phyloP scores from a whole-genome alignment of 148 eudicot genomes.

The Polygonum aviculare region DNA sequence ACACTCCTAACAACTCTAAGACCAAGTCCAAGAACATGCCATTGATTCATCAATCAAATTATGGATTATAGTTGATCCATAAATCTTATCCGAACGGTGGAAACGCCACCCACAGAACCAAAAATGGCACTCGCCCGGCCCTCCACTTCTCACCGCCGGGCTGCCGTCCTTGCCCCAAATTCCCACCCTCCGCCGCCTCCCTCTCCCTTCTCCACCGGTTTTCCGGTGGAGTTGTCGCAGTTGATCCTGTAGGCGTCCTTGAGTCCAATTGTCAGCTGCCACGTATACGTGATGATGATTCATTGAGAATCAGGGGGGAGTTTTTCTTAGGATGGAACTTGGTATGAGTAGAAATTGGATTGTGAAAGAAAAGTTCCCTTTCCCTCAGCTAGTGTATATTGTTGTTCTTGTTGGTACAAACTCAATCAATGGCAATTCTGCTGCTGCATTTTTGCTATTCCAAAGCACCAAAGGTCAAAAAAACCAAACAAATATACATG shows the following conservation, averaged over 20 bases:
- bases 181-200: not conserved
- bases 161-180: not conserved
- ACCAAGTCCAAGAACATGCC: too few relatives aligned
- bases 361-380: not conserved
- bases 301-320: not conserved
- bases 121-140: not conserved
- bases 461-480: not conserved
- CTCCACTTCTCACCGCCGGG: not conserved
- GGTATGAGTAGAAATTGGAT: not conserved
- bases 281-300: not conserved
- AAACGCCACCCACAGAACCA: not conserved
- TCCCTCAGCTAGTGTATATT: not conserved
- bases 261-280: not conserved
- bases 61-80: not conserved
- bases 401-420: not conserved
- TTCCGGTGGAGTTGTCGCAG: too few relatives aligned
- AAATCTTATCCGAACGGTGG: not conserved
- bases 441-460: not conserved
- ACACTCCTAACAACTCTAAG: too few relatives aligned
- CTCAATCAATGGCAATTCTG: not conserved
- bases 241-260: too few relatives aligned
- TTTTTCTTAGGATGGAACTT: not conserved
- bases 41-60: too few relatives aligned
- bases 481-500: not conserved
- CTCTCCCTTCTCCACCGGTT: not conserved